Evolutionary conservation across 164 flowering plant species (phyloP), one percentile per base, ranked within the genome.

Genomic region (Euptelea pleiosperma): DNA sequence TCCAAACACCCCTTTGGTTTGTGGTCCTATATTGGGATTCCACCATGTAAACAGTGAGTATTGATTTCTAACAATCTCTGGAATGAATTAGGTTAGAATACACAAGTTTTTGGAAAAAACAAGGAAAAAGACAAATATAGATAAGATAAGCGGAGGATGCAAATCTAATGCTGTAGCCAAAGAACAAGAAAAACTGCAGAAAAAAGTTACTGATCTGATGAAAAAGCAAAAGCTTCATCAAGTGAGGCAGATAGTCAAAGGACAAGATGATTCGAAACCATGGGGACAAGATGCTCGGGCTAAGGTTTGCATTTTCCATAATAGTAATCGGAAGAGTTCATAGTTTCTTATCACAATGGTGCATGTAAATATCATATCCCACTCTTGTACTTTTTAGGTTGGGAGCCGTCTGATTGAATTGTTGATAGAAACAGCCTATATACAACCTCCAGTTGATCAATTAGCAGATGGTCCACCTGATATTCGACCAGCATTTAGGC

Each of bases 401-500:
- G 97, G 98, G 30, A 75, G 89, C 74, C 97, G 84, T 58, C 65
- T 93, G 52, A 80, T 93, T 72, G 94, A 93, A 51, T 70, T 93
- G 66, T 75, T 93, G 67, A 63, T 79, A 34, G 72, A 82, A 70
- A 84, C 86, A 36, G 98, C 98, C 16, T 87, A 82, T 63, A 78
- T 93, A 73, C 98, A 93, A 65, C 75, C 87, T 65, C 90, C 96
- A 9, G 70, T 78, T 46, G 68, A 86, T 81, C 88, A 85, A 69
- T 46, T 59, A 18, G 79, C 70, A 29, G 90, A 84, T 62, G 62
- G 62, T 48, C 82, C 93, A 42, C 97, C 91, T 65, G 96, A 90
- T 65, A 69, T 90, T 65, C 86, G 85, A 3, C 98, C 98, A 71
- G 98, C 98, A 66, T 93, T 93, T 76, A 47, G 63, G 28, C 98